phyloP scores from a whole-genome alignment of 2,329 filamentous ascomycete species.

The Pseudogymnoascus sp. region DNA sequence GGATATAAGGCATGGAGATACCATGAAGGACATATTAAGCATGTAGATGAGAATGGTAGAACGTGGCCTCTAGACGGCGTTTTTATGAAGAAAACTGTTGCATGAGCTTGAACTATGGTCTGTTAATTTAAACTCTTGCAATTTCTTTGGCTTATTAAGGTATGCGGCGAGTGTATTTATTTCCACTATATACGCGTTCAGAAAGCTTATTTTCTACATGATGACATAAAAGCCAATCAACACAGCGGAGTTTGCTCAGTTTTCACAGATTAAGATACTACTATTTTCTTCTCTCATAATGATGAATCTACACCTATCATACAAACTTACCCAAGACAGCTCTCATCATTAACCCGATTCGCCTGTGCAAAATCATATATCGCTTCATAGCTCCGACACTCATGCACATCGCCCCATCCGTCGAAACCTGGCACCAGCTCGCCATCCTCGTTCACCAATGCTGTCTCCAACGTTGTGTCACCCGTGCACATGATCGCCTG shows the following conservation, averaged over 20 bases:
- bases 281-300: not conserved
- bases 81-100: conserved; percentile 10
- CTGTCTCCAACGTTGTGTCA: conserved; percentile 27
- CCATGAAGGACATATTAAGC: conserved; percentile 4
- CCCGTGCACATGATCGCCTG: conserved; percentile 16
- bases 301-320: not conserved
- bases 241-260: not conserved
- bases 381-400: not conserved
- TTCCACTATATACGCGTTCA: conserved; percentile 34
- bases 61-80: not conserved
- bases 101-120: not conserved
- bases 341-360: not conserved
- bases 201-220: not conserved
- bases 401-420: not conserved
- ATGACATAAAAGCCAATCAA: no score
- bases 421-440: not conserved
- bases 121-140: conserved; percentile 9
- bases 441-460: conserved; percentile 14
- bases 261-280: not conserved
- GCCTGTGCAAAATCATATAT: not conserved
- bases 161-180: conserved; percentile 23
- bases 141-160: not conserved
- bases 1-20: conserved; percentile 10
- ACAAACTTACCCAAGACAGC: not conserved
- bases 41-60: not conserved